phyloP scores from a whole-genome alignment of 1,284 basidiomycete species.

The Melampsora occidentalis region DNA sequence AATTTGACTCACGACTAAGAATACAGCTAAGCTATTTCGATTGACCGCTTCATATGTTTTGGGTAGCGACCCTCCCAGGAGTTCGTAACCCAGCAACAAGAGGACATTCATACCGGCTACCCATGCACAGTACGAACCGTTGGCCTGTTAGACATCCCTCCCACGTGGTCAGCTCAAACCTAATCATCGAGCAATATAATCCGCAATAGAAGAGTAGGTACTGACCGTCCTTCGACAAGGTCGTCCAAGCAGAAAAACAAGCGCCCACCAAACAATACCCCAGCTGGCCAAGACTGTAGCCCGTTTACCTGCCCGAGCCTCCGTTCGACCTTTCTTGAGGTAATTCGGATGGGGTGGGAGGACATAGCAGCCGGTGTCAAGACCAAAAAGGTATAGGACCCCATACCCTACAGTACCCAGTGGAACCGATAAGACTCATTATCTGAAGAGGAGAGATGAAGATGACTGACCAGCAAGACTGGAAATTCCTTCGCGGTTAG shows the following conservation, averaged over 20 bases:
- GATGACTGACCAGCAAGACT: conserved; percentile 66
- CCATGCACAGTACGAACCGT: conserved; percentile 85
- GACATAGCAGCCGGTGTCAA: conserved; percentile 75
- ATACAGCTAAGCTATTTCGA: conserved; percentile 72
- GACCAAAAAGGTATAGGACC: conserved; percentile 79
- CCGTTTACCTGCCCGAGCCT: conserved; percentile 60
- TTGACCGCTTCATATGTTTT: conserved; percentile 76
- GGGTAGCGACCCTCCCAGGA: conserved; percentile 64
- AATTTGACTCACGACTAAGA: conserved; percentile 66
- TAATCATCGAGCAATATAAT: too few relatives aligned
- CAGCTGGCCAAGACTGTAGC: conserved; percentile 74
- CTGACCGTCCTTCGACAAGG: conserved; percentile 75
- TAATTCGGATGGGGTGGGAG: conserved; percentile 71
- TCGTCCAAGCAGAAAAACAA: conserved; percentile 57
- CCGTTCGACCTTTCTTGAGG: conserved; percentile 55
- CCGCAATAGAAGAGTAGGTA: conserved; percentile 43
- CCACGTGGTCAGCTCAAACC: too few relatives aligned
- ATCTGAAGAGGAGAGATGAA: conserved; percentile 13
- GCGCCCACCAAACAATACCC: conserved; percentile 72
- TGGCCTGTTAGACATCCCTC: conserved; percentile 62
- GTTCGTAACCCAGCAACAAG: conserved; percentile 76
- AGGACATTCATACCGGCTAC: conserved; percentile 81
- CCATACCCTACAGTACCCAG: conserved; percentile 70
- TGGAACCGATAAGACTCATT: neutral
- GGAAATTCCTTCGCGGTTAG: conserved; percentile 87